Evolutionary conservation across 805 yeast species (phyloP), one percentile per base, ranked within the genome.

Genomic region (Candida silvicultrix): DNA sequence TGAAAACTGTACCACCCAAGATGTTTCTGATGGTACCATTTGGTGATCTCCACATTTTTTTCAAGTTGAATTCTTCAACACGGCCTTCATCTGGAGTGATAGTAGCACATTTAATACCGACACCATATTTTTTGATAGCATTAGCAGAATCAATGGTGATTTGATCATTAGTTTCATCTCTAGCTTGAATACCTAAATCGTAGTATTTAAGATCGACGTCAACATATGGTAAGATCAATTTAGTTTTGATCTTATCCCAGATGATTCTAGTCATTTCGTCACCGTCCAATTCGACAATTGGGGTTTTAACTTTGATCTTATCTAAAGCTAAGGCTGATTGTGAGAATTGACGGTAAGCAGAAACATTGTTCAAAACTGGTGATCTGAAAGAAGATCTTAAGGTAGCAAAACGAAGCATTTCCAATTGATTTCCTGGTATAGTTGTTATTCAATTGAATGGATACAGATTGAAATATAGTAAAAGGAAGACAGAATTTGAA

Each of bases 191-290:
- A 25, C 87, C 80, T 56, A 85, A 71, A 64, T 85, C 94, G 63
- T 82, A 85, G 65, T 85, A 85, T 57, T 84, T 82, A 64, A 85
- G 70, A 53, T 85, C 89, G 39, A 85, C 74, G 52, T 85, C 85
- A 52, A 85, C 65, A 62, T 78, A 83, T 8, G 92, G 94, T 49
- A 69, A 61, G 58, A 85, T 76, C 56, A 85, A 73, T 61, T 80
- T 77, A 49, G 75, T 77, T 64, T 83, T 84, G 68, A 85, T 85
- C 57, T 77, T 71, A 51, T 78, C 74, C 94, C 94, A 85, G 64
- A 85, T 85, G 60, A 85, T 84, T 64, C 92, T 73, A 52, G 94
- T 85, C 92, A 83, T 84, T 64, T 85, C 94, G 64, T 85, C 94
- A 57, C 94, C 94, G 59, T 85, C 90, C 60, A 85, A 63, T 54